phyloP scores from a whole-genome alignment of 148 eudicot species.

The Nyssa sinensis region DNA sequence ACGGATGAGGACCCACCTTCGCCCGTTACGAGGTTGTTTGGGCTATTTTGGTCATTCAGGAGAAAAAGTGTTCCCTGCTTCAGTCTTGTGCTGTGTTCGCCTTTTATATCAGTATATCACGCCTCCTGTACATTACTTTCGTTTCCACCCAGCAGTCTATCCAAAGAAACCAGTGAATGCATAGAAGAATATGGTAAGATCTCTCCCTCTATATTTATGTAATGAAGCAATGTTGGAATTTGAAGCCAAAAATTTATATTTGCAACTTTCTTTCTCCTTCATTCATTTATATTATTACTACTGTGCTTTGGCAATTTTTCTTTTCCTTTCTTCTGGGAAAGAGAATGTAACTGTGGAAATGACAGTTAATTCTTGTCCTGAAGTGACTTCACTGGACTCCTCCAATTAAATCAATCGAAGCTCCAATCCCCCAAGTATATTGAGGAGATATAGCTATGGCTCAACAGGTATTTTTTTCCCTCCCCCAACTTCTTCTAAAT shows the following conservation, averaged over 20 bases:
- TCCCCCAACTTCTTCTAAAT: neutral
- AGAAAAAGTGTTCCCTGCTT: neutral
- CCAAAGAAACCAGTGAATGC: constrained; percentile 1
- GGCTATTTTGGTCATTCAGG: neutral
- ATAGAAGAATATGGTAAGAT: neutral
- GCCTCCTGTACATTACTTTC: neutral
- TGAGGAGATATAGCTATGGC: constrained; percentile 17
- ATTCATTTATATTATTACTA: neutral
- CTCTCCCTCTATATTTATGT: neutral
- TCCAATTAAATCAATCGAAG: neutral
- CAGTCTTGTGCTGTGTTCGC: neutral
- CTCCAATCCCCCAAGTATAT: neutral
- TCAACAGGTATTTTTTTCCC: constrained; percentile 26
- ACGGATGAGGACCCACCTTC: too few species aligned
- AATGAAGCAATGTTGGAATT: neutral
- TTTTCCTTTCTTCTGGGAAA: neutral
- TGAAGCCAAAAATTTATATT: neutral
- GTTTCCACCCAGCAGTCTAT: constrained; percentile 7
- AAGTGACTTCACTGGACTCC: constrained; percentile 5
- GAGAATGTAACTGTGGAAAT: neutral
- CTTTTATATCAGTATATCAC: neutral
- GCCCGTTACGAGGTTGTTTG: too few species aligned
- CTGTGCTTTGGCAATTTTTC: neutral
- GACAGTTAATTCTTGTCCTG: neutral
- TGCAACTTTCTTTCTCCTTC: neutral